These are phyloP conservation scores for Talaromyces liani DNA, from an alignment of 495 filamentous ascomycete species.

Conservation along the genomic window DNA sequence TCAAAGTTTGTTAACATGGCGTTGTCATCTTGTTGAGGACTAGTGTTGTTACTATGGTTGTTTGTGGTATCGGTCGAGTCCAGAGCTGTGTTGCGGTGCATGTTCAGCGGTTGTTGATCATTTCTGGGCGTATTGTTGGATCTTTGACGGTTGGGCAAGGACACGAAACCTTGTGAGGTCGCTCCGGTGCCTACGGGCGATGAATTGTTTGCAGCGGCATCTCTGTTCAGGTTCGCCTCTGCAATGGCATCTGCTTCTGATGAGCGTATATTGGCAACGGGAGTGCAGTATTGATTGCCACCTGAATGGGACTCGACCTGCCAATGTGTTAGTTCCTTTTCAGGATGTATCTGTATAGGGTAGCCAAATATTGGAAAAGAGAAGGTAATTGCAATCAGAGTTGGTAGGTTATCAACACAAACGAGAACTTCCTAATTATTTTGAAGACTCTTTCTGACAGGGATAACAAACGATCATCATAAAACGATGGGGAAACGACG, in stretches of 20 bases:
- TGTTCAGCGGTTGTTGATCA: not conserved
- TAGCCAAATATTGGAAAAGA: slow-evolving; percentile 10
- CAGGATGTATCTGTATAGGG: not conserved
- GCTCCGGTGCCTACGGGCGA: not conserved
- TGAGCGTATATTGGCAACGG: not conserved
- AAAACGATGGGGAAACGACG: slow-evolving; percentile 16
- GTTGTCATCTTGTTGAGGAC: slow-evolving; percentile 6
- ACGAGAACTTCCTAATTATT: slow-evolving; percentile 17
- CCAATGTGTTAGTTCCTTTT: slow-evolving; percentile 2
- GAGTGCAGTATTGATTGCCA: not conserved
- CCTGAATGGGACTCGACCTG: not conserved
- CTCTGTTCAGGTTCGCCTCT: slow-evolving; percentile 1
- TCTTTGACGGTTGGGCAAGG: slow-evolving; percentile 23
- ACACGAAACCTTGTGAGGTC: slow-evolving; percentile 10
- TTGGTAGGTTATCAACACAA: slow-evolving; percentile 66
- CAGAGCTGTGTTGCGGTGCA: not conserved
- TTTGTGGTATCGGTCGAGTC: not conserved
- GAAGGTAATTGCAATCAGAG: slow-evolving; percentile 45
- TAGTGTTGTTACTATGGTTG: slow-evolving; percentile 1
- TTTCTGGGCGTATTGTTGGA: not conserved
- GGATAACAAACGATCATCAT: slow-evolving; percentile 98
- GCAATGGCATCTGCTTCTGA: not conserved
- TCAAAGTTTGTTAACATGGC: slow-evolving; percentile 14
- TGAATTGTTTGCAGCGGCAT: not conserved
- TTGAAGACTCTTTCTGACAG: slow-evolving; percentile 69